Evolutionary conservation across 495 filamentous ascomycete species (phyloP).

Genomic region (Penicillium pulvis): DNA sequence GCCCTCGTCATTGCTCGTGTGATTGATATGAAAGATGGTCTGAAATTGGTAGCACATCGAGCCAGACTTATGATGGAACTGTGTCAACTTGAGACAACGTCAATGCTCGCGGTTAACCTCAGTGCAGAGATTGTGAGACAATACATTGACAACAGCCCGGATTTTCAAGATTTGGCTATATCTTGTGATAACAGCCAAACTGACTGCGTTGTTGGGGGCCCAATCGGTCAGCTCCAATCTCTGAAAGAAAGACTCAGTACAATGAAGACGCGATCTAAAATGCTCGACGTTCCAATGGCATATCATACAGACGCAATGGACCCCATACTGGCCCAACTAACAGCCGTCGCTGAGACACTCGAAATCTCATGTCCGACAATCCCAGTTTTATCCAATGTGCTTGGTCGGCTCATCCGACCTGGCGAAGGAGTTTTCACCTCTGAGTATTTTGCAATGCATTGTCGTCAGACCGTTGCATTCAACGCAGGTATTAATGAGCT

Average conservation of each 20-base stretch:
- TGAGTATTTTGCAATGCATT: slow-evolving; percentile 1
- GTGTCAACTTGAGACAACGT: background rate
- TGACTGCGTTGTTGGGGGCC: slow-evolving; percentile 2
- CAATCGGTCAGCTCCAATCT: background rate
- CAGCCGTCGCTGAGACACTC: background rate
- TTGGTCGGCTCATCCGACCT: background rate
- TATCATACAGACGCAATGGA: slow-evolving; percentile 3
- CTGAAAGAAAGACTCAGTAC: background rate
- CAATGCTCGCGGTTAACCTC: slow-evolving; percentile 1
- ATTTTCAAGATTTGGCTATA: background rate
- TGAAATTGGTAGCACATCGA: background rate
- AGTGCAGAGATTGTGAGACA: background rate
- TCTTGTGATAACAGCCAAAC: background rate
- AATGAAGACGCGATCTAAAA: background rate
- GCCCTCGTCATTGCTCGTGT: background rate
- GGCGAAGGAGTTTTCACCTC: background rate
- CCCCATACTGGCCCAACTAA: background rate
- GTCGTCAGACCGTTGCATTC: background rate
- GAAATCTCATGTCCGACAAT: background rate
- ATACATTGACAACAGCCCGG: background rate
- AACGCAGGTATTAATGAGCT: background rate
- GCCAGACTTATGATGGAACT: background rate
- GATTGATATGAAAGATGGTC: background rate
- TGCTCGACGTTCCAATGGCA: slow-evolving; percentile 2
- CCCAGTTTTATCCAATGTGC: background rate